Evolutionary conservation across 2,329 filamentous ascomycete species (phyloP).

Genomic region (Diaporthe citriasiana): DNA sequence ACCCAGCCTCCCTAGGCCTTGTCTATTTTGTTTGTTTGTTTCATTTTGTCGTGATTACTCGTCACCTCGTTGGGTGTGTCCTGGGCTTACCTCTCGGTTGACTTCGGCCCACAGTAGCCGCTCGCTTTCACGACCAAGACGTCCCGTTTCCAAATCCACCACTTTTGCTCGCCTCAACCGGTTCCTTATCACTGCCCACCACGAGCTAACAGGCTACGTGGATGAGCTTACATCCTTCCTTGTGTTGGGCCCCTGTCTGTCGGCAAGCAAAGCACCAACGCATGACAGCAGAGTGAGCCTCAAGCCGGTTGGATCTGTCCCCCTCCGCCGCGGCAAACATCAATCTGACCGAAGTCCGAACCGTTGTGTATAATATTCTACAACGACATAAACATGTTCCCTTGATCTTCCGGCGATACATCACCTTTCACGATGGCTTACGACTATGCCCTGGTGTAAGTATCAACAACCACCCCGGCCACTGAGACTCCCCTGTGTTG

Average conservation of each 20-base stretch:
- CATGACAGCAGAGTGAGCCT: neutral
- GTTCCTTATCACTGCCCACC: neutral
- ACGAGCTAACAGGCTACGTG: neutral
- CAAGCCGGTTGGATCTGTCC: neutral
- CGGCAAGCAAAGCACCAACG: neutral
- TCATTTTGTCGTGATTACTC: neutral
- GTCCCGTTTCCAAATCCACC: neutral
- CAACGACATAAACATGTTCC: conserved; percentile 18
- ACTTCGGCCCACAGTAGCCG: conserved; percentile 8
- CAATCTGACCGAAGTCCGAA: conserved; percentile 1
- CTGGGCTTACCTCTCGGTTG: neutral
- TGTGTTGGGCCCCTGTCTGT: neutral
- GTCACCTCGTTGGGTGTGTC: neutral
- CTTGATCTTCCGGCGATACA: neutral
- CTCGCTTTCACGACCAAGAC: neutral
- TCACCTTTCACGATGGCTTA: conserved; percentile 44
- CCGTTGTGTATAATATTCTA: conserved; percentile 5
- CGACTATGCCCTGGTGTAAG: conserved; percentile 47
- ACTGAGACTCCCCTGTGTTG: neutral
- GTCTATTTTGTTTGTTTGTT: conserved; percentile 12
- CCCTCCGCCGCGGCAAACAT: neutral
- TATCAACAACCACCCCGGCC: neutral
- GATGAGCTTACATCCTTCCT: neutral
- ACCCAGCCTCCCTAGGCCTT: conserved; percentile 24
- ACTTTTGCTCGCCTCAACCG: neutral